These are phyloP conservation scores for Phytopythium aichiense DNA, from an alignment of 352 stramenopile species.

Conservation along the genomic window DNA sequence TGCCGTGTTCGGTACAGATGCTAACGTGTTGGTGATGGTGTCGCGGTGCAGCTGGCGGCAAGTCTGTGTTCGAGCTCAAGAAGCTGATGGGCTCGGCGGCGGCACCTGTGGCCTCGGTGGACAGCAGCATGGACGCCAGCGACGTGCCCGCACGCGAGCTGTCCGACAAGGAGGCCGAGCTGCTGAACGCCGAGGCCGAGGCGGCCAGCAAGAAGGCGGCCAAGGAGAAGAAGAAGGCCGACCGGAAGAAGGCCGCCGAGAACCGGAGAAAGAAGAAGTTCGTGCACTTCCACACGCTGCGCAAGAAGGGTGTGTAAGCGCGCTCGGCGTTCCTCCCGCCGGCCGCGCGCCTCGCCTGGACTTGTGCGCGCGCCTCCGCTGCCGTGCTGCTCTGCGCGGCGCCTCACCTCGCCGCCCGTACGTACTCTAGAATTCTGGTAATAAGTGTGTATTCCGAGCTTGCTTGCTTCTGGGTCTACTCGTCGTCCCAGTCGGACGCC, in stretches of 20 bases:
- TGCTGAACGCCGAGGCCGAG: conserved; percentile 47
- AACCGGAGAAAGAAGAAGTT: conserved; percentile 75
- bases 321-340: no score
- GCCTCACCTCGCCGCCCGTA: conserved; percentile 1
- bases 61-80: conserved; percentile 61
- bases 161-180: conserved; percentile 38
- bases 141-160: conserved; percentile 17
- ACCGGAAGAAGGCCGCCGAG: conserved; percentile 44
- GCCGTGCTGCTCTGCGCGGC: no score
- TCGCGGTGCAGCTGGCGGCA: conserved; percentile 25
- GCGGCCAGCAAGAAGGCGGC: conserved; percentile 30
- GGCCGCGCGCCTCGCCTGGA: background rate
- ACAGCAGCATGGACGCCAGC: conserved; percentile 32
- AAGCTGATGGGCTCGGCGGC: conserved; percentile 60
- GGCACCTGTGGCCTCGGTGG: conserved; percentile 32
- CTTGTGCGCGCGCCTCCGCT: no score
- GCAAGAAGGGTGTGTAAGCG: conserved; percentile 84
- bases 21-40: background rate
- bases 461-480: conserved; percentile 11
- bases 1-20: background rate
- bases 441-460: conserved; percentile 9
- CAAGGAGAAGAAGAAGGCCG: conserved; percentile 56
- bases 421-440: conserved; percentile 43
- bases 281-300: conserved; percentile 81
- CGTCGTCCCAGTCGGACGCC: conserved; percentile 60